Conservation (phyloP, 2,329 filamentous ascomycete genomes). For the Fusarium sp. region DNA sequence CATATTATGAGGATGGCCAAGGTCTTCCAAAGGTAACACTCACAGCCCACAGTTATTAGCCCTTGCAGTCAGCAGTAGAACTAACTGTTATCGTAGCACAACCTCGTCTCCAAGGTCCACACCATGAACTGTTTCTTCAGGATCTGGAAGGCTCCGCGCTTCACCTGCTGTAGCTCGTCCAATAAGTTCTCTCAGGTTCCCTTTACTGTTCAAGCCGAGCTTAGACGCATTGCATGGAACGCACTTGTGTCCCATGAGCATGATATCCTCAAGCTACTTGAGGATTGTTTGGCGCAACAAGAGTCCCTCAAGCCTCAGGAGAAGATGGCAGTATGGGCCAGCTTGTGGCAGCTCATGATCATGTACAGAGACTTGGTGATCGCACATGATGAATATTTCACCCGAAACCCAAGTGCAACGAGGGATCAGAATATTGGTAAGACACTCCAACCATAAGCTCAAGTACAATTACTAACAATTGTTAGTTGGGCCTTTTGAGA, state of each 20-base stretch:
- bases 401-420: constrained; percentile 33
- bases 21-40: constrained; percentile 54
- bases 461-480: constrained; percentile 16
- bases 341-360: constrained; percentile 62
- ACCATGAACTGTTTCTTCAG: constrained; percentile 62
- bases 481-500: constrained; percentile 40
- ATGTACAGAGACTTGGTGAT: constrained; percentile 58
- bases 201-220: constrained; percentile 54
- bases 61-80: not conserved
- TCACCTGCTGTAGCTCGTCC: constrained; percentile 54
- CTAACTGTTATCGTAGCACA: constrained; percentile 49
- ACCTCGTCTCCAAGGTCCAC: constrained; percentile 57
- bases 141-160: constrained; percentile 58
- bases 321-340: constrained; percentile 59
- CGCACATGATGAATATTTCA: constrained; percentile 46
- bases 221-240: constrained; percentile 54
- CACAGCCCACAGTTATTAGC: constrained; percentile 11
- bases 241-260: constrained; percentile 52
- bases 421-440: constrained; percentile 43
- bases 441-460: not conserved
- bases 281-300: constrained; percentile 53
- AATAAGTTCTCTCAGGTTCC: constrained; percentile 53
- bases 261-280: constrained; percentile 55
- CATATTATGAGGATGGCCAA: constrained; percentile 51
- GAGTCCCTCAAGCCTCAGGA: constrained; percentile 53